These are phyloP conservation scores for Herpetomonas tarakana DNA, from an alignment of 208 protist species.

Conservation along the genomic window DNA sequence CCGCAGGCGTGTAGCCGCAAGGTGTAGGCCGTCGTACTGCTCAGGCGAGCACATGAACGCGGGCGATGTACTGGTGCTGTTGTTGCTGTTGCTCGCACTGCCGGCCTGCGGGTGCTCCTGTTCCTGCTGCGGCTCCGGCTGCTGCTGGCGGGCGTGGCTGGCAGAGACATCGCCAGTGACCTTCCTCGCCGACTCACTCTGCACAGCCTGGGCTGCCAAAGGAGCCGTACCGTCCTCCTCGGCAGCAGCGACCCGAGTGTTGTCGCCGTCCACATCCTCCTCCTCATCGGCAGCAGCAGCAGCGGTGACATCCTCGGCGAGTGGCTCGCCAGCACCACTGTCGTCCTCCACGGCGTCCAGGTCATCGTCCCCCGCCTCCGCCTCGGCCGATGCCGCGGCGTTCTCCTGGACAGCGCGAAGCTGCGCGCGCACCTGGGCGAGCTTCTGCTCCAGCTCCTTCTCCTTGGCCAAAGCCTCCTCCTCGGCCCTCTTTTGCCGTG, in stretches of 20 bases:
- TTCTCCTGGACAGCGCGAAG: constrained; percentile 21
- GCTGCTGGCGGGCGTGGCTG: constrained; percentile 2
- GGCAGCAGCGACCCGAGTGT: background rate
- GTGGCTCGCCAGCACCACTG: background rate
- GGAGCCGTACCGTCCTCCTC: constrained; percentile 5
- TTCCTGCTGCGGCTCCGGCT: background rate
- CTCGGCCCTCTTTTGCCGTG: constrained; percentile 61
- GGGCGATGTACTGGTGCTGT: background rate
- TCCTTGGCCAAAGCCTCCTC: constrained; percentile 55
- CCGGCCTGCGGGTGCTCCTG: background rate
- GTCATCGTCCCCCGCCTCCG: background rate
- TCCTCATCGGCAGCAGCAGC: background rate
- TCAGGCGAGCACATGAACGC: constrained; percentile 82
- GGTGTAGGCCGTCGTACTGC: constrained; percentile 88
- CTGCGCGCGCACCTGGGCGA: constrained; percentile 49
- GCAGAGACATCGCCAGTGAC: constrained; percentile 3
- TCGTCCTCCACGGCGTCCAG: background rate
- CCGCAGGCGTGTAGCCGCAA: constrained; percentile 74
- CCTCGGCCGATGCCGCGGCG: background rate
- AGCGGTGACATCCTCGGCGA: background rate
- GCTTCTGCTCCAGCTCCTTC: constrained; percentile 53
- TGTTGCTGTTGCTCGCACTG: background rate
- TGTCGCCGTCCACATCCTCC: background rate
- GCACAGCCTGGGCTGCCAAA: too few relatives aligned
- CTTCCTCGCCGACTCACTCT: too few relatives aligned